Conservation (phyloP, 495 filamentous ascomycete species). For the Cladorrhinum samala region DNA sequence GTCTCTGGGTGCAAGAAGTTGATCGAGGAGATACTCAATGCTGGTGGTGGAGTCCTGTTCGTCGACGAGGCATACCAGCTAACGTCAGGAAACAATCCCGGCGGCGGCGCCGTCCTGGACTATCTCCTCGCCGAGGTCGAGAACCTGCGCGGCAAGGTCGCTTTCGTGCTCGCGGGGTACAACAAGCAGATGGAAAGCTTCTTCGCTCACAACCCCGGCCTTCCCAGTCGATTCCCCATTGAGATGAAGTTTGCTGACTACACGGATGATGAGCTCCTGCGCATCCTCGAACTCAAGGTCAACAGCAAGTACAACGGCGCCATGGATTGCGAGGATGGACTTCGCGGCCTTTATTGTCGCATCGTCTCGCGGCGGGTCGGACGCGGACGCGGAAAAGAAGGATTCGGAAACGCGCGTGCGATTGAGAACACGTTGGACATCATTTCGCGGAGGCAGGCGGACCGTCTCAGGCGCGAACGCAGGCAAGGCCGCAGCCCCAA, state of each 20-base stretch:
- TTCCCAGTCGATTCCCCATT: conserved; percentile 66
- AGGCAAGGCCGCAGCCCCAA: conserved; percentile 30
- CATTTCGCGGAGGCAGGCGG: conserved; percentile 54
- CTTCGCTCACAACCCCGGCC: conserved; percentile 70
- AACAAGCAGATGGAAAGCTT: conserved; percentile 73
- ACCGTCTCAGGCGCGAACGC: conserved; percentile 40
- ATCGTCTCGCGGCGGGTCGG: conserved; percentile 59
- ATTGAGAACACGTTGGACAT: conserved; percentile 54
- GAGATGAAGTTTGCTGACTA: conserved; percentile 65
- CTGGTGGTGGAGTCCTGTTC: conserved; percentile 65
- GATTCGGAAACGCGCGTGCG: conserved; percentile 68
- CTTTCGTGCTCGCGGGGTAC: conserved; percentile 75
- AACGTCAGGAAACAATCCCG: conserved; percentile 45
- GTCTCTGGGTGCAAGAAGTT: conserved; percentile 50
- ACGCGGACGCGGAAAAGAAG: conserved; percentile 53
- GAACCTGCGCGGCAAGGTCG: conserved; percentile 65
- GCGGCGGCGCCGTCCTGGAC: conserved; percentile 61
- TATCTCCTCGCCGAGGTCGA: conserved; percentile 71
- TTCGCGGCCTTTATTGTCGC: conserved; percentile 57
- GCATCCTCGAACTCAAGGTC: conserved; percentile 49
- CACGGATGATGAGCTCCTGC: conserved; percentile 55
- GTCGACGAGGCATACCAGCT: conserved; percentile 79
- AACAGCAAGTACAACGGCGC: conserved; percentile 37
- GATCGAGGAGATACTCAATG: conserved; percentile 50
- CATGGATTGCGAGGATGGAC: conserved; percentile 58